These are phyloP conservation scores for Iris macrosiphon DNA, from an alignment of 106 monocot genomes.

Conservation along the genomic window DNA sequence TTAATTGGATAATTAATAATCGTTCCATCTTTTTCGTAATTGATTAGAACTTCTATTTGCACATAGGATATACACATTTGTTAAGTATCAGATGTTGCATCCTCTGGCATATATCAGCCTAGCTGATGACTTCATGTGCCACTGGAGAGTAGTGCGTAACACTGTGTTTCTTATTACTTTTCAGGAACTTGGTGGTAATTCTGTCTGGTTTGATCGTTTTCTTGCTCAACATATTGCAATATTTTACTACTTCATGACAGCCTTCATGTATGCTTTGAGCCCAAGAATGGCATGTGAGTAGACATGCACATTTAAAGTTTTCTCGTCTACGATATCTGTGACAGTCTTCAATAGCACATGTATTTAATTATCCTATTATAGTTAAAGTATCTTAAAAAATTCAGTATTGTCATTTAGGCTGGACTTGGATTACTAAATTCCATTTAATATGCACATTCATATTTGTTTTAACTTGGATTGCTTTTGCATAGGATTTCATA, in stretches of 20 bases:
- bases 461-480: no score
- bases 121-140: no score
- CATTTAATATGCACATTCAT: no score
- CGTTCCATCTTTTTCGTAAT: no score
- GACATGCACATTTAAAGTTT: not conserved
- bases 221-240: constrained; percentile 80
- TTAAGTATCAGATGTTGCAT: no score
- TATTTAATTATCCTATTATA: not conserved
- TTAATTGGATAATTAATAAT: no score
- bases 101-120: no score
- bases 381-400: not conserved
- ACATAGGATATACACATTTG: no score
- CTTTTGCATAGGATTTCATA: no score
- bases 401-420: not conserved
- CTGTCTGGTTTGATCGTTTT: constrained; percentile 82
- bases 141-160: no score
- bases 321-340: not conserved
- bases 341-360: not conserved
- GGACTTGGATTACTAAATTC: not conserved
- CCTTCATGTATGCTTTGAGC: constrained; percentile 83
- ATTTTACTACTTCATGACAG: constrained; percentile 94
- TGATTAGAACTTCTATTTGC: no score
- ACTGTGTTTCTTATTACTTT: no score
- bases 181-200: constrained; percentile 94
- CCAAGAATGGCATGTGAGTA: constrained; percentile 99